Evolutionary conservation across 139 green algal species (phyloP), one percentile per base, ranked within the genome.

Genomic region (Tetraselmis chui): DNA sequence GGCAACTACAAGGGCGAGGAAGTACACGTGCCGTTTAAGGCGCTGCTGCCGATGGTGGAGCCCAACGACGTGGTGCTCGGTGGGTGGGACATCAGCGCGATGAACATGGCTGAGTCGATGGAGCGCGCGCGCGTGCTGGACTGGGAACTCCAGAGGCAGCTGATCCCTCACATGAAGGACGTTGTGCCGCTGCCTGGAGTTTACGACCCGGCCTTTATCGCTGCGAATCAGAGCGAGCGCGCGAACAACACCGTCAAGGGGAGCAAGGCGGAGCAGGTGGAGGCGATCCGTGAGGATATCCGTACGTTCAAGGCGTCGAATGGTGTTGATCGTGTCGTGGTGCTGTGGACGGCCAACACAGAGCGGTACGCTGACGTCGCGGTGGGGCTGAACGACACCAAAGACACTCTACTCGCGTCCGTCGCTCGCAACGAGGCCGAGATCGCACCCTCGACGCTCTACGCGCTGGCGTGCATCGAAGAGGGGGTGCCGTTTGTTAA

Each of bases 271-370:
- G 89, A 98, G 89, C 92, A 98, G 90, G 79, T 98, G 81, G 92
- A 97, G 82, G 78, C 90, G 18, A 88, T 99, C 1, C 90, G 95
- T 18, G 78, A 88, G 76, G 90, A 99, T 59, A 98, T 99, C 80
- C 88, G 91, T n/a, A 81, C 91, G 25, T 98, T 98, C 91, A 96
- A 97, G 91, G 77, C 85, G 67, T 78, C 80, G 23, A 87, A 88
- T 30, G 80, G 31, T 2, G 77, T 96, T 0, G 92, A 96, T 79
- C 32, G 83, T n/a, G 83, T 98, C 25, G 90, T 99, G 0, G 91
- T 99, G n/a, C 91, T 99, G 79, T 99, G 97, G 97, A 99, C 97
- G 2, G 97, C 97, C 79, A 99, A 99, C 92, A 99, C 97, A 0
- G 97, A 99, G 90, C 91, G 97, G n/a, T 99, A 97, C 81, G 90